phyloP scores from a whole-genome alignment of 2,329 filamentous ascomycete genomes.

The Chrysosporium queenslandicum region DNA sequence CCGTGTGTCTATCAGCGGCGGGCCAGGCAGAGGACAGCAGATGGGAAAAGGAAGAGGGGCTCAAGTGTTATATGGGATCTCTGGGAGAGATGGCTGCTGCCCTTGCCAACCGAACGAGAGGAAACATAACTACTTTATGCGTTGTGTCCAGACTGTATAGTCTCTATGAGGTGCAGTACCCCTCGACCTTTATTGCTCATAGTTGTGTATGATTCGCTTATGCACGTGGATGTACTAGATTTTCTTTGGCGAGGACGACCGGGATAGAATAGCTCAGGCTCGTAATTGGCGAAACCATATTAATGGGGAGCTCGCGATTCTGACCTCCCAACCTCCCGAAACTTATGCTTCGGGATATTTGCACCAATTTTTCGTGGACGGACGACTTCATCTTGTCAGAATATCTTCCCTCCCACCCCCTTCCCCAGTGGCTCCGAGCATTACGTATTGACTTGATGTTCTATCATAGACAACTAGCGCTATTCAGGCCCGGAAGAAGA shows the following conservation, averaged over 20 bases:
- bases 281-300: slow-evolving; percentile 11
- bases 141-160: slow-evolving; percentile 9
- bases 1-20: slow-evolving; percentile 7
- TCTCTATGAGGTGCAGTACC: slow-evolving; percentile 6
- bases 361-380: slow-evolving; percentile 9
- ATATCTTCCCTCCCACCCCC: not conserved
- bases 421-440: not conserved
- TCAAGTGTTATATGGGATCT: slow-evolving; percentile 10
- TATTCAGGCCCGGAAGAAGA: slow-evolving; percentile 20
- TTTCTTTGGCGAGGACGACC: slow-evolving; percentile 9
- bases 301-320: slow-evolving; percentile 9
- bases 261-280: slow-evolving; percentile 10
- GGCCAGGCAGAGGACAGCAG: not conserved
- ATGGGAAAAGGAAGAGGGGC: slow-evolving; percentile 10
- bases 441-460: not conserved
- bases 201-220: not conserved
- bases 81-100: slow-evolving; percentile 8
- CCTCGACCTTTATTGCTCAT: not conserved
- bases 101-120: slow-evolving; percentile 2
- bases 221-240: not conserved
- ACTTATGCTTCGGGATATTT: slow-evolving; percentile 8
- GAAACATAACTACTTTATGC: slow-evolving; percentile 8
- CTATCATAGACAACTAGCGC: slow-evolving; percentile 6
- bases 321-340: slow-evolving; percentile 8
- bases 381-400: slow-evolving; percentile 11